A percentile compares a stretch with the other conserved stretches of the same genome.
Evolutionary conservation across 2,329 filamentous ascomycete genomes (phyloP).

Genomic region (Sporothrix variecibatus): DNA sequence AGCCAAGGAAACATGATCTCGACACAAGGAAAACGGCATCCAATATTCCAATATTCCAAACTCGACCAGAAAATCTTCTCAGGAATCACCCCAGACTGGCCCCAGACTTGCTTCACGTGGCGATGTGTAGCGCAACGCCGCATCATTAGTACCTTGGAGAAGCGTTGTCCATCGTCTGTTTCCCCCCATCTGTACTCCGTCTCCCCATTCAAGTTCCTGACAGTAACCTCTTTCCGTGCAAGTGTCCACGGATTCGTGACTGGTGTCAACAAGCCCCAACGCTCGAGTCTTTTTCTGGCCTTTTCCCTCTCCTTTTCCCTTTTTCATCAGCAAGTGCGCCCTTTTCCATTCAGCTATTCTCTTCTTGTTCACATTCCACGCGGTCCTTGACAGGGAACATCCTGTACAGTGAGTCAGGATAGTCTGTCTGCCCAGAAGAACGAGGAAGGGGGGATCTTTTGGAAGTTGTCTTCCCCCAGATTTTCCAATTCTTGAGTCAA

Average conservation of each 20-base stretch:
- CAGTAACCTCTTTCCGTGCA: background rate
- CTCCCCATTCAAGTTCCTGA: background rate
- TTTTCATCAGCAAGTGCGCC: background rate
- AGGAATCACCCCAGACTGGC: background rate
- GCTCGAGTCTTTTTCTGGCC: background rate
- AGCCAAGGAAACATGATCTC: background rate
- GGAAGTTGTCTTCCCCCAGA: background rate
- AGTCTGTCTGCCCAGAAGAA: background rate
- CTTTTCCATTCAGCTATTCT: background rate
- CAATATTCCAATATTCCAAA: background rate
- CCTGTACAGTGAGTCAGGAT: background rate
- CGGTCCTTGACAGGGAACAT: background rate
- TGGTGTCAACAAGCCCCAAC: background rate
- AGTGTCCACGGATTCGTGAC: background rate
- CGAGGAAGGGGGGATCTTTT: background rate
- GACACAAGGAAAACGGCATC: background rate
- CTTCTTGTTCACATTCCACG: background rate
- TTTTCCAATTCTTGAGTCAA: background rate
- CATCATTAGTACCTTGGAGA: slow-evolving; percentile 2
- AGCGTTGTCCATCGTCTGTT: background rate
- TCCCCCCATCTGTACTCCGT: background rate
- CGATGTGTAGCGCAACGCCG: background rate
- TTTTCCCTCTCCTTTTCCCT: background rate
- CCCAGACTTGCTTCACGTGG: background rate
- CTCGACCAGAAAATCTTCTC: background rate